Evolutionary conservation across 1,284 basidiomycete genomes (phyloP), one percentile per base, ranked within the genome.

Genomic region (Pyrrhoderma lamaoense): DNA sequence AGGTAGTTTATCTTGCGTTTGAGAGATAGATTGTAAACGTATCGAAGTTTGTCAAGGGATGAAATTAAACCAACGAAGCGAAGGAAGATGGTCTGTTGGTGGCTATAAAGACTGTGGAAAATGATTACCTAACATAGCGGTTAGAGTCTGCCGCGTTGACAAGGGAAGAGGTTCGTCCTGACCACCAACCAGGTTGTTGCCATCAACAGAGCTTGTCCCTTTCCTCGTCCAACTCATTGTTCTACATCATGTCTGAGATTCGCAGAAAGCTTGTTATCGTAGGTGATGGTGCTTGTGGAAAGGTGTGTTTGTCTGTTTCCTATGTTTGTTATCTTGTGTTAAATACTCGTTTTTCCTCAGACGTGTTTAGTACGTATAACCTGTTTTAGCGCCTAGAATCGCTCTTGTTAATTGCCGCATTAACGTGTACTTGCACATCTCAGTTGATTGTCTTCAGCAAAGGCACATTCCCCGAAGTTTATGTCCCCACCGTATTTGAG

Each of bases 401-500:
- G n/a, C 19, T 47, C 51, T 25, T 37, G 9, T 23, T 14, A 48
- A 2, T 3, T 19, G 22, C 25, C 13, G 31, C n/a, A 9, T 47
- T 8, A 38, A 47, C 19, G 42, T 31, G 27, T 37, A 21, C 39
- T 31, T 11, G 27, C 11, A 5, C 11, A 5, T 11, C 11, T 31
- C 11, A 31, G 27, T 75, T 90, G 65, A 89, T 90, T 64, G 87
- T 89, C 60, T 91, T 89, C 71, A 84, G 82, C 63, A 91, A 93
- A 75, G 90, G 90, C 62, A 90, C 88, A 57, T 95, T 95, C 80
- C 92, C 92, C 51, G 90, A 93, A 79, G 91, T 49, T 42, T 93
- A 93, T 67, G 87, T 93, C 57, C 91, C 92, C 42, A 94, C 92
- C 54, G 91, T 94, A 45, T 94, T 94, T 60, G 92, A 94, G 72